Evolutionary conservation across 176 grass and related monocot genomes (phyloP).

Genomic region (Oryza rufipogon): DNA sequence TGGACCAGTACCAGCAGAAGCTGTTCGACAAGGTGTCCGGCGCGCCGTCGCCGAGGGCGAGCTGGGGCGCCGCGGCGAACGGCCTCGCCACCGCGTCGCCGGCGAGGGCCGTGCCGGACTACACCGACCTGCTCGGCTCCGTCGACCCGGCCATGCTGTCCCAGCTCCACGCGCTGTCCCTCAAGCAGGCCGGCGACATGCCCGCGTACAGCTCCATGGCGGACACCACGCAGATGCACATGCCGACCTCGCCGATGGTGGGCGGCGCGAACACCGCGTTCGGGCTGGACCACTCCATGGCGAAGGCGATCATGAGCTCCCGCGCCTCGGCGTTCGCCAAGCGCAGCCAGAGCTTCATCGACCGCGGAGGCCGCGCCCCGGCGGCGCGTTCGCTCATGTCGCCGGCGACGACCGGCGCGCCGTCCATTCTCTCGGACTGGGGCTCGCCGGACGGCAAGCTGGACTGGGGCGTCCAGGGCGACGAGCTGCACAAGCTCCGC

Average conservation of each 20-base stretch:
- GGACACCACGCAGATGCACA: conserved; percentile 57
- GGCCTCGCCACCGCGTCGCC: conserved; percentile 36
- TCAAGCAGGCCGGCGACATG: conserved; percentile 66
- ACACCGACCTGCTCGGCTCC: conserved; percentile 57
- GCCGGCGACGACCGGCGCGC: conserved; percentile 36
- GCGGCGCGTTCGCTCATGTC: conserved; percentile 60
- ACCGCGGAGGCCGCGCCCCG: conserved; percentile 57
- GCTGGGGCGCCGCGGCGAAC: conserved; percentile 49
- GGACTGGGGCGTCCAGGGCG: conserved; percentile 93
- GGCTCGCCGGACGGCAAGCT: conserved; percentile 82
- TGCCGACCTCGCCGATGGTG: conserved; percentile 65
- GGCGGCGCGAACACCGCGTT: conserved; percentile 51
- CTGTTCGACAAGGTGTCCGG: conserved; percentile 75
- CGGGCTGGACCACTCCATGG: conserved; percentile 77
- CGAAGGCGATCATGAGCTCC: conserved; percentile 86
- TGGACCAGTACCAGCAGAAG: conserved; percentile 91
- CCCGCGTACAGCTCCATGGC: conserved; percentile 44
- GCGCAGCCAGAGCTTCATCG: conserved; percentile 96
- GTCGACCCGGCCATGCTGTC: conserved; percentile 68
- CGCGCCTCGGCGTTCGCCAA: conserved; percentile 78
- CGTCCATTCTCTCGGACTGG: conserved; percentile 75
- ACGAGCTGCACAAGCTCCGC: conserved; percentile 91
- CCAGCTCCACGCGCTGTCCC: conserved; percentile 65
- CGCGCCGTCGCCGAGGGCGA: conserved; percentile 60
- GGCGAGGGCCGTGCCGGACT: conserved; percentile 45